phyloP scores from a whole-genome alignment of 441 rosid species.

The Pelargonium myrrhifolium region DNA sequence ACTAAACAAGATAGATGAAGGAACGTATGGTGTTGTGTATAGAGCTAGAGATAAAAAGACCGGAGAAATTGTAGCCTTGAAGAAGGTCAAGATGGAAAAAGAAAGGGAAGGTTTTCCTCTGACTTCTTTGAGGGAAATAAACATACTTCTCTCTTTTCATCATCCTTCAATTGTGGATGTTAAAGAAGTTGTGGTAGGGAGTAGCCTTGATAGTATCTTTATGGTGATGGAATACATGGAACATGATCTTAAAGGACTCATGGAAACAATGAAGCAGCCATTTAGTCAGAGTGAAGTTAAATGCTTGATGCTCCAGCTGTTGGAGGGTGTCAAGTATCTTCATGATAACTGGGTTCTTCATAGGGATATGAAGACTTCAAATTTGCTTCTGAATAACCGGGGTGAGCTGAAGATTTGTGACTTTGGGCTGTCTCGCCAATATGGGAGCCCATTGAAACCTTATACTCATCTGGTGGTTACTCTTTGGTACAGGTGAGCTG shows the following conservation, averaged over 20 bases:
- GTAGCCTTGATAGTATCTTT: slow-evolving; percentile 89
- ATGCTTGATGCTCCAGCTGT: slow-evolving; percentile 91
- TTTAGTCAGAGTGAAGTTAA: slow-evolving; percentile 99
- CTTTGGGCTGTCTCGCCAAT: slow-evolving; percentile 97
- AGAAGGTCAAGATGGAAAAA: slow-evolving; percentile 99
- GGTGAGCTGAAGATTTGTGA: slow-evolving; percentile 98
- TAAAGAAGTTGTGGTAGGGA: slow-evolving; percentile 97
- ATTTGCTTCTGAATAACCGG: slow-evolving; percentile 83
- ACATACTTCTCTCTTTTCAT: slow-evolving; percentile 92
- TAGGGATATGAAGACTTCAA: slow-evolving; percentile 93
- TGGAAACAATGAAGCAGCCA: slow-evolving; percentile 98
- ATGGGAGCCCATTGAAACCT: slow-evolving; percentile 93
- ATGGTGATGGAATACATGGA: slow-evolving; percentile 99
- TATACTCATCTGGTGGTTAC: slow-evolving; percentile 98
- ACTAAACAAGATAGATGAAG: slow-evolving; percentile 95
- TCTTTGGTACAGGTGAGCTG: slow-evolving; percentile 95
- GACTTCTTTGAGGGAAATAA: slow-evolving; percentile 91
- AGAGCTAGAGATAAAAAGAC: slow-evolving; percentile 92
- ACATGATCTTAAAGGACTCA: slow-evolving; percentile 91
- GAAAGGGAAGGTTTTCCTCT: slow-evolving; percentile 99
- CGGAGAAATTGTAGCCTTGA: slow-evolving; percentile 92
- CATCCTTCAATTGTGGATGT: slow-evolving; percentile 95
- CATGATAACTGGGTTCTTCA: slow-evolving; percentile 99
- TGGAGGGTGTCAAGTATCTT: slow-evolving; percentile 90
- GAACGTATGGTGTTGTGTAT: slow-evolving; percentile 96